Conservation (phyloP, 2,329 filamentous ascomycete genomes). For the Aspergillus flavus region DNA sequence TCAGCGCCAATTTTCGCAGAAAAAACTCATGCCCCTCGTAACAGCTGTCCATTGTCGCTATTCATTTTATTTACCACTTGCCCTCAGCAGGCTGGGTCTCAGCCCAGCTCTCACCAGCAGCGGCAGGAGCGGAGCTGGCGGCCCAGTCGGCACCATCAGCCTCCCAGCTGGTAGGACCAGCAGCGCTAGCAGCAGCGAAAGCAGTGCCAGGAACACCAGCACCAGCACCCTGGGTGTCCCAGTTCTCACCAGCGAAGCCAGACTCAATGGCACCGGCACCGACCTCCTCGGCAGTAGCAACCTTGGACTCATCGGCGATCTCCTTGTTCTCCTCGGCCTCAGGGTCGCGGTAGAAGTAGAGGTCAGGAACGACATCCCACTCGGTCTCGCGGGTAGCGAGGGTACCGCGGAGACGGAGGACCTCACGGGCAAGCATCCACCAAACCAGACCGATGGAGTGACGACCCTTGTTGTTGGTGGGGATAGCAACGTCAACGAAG, state of each 20-base stretch:
- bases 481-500: conserved; percentile 99
- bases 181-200: conserved; percentile 71
- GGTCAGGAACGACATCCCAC: conserved; percentile 99
- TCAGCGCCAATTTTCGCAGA: conserved; percentile 26
- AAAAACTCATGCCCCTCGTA: conserved; percentile 29
- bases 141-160: conserved; percentile 58
- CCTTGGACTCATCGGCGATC: conserved; percentile 77
- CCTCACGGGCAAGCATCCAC: conserved; percentile 99
- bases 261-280: conserved; percentile 76
- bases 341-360: conserved; percentile 99
- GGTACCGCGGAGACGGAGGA: conserved; percentile 96
- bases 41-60: conserved; percentile 32
- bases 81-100: conserved; percentile 38
- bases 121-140: conserved; percentile 45
- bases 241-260: conserved; percentile 77
- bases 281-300: conserved; percentile 80
- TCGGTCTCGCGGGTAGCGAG: conserved; percentile 93
- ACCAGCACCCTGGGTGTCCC: conserved; percentile 72
- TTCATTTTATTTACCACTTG: conserved; percentile 43
- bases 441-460: conserved; percentile 98
- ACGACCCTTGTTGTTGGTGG: conserved; percentile 99
- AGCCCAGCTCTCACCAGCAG: conserved; percentile 45
- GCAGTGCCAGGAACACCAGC: conserved; percentile 66
- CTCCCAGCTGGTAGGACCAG: conserved; percentile 66
- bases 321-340: conserved; percentile 99